Percentiles rank a stretch among this genome's conserved stretches.
Evolutionary conservation across 331 rosid genomes (phyloP).

Genomic region (Rosa hybrid): DNA sequence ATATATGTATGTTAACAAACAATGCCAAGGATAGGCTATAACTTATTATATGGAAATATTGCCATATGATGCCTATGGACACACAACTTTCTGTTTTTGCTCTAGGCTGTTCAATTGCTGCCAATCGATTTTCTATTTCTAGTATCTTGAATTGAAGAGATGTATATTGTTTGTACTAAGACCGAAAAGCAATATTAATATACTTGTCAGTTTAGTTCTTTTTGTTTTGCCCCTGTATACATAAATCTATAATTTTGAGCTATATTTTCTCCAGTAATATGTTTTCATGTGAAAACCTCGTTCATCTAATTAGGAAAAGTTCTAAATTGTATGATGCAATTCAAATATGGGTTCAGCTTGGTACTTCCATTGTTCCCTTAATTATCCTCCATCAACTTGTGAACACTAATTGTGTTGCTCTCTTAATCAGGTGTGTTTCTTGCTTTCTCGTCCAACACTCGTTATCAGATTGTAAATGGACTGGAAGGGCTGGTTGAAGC

Average conservation of each 20-base stretch:
- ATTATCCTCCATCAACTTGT: conserved; percentile 26
- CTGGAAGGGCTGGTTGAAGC: conserved; percentile 79
- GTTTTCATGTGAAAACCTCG: background rate
- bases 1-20: background rate
- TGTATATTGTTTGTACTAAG: too few relatives aligned
- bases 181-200: background rate
- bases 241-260: background rate
- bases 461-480: conserved; percentile 84
- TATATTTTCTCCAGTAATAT: background rate
- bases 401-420: background rate
- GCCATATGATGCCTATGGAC: background rate
- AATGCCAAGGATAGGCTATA: background rate
- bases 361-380: background rate
- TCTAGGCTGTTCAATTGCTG: background rate
- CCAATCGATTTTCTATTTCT: background rate
- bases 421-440: conserved; percentile 73
- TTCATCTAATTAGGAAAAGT: background rate
- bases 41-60: background rate
- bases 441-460: conserved; percentile 86
- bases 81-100: background rate
- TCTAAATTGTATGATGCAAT: background rate
- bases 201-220: background rate
- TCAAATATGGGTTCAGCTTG: background rate
- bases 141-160: background rate
- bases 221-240: background rate